Base-by-base conservation (phyloP, 768 basidiomycete genomes). In the Antrodiella citrinella region DNA sequence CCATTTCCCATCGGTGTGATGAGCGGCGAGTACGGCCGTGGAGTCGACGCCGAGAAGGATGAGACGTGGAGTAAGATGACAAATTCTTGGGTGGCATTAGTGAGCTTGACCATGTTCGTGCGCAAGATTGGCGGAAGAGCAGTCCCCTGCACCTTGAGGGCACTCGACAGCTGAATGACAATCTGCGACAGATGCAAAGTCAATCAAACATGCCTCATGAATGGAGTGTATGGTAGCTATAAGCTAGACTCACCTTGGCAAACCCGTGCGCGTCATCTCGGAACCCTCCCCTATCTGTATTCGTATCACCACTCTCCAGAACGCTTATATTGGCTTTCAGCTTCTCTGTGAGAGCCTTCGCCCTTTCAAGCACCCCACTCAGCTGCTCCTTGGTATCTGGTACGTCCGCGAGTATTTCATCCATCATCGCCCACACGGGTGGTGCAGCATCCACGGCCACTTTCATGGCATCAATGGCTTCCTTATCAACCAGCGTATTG, bases 21-120 rank as follows among this genome's bases (percentile, higher is more conserved):
- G 65, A 80, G 71, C 7, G 87, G 84, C 39, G 85, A 83, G 61
- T 77, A 79, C 11, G 84, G 72, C 35, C 80, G 72, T 38, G 69
- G 68, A 7, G 76, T 75, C 13, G 77, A 63, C 3, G 76, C 67
- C 40, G 89, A 79, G 56, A 88, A 81, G 0, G 86, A 89, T 4
- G 91, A 91, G 44, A 91, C 84, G 59, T 91, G 88, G 15, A 94
- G 70, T 44, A 95, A 72, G 56, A 91, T 88, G 45, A 88, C 83
- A 58, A 92, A 86, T 63, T 90, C 90, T 65, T 94, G 84, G 10
- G 91, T 91, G 11, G 84, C 78, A 58, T 88, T 86, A 19, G 85
- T 88, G 50, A 96, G 74, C 54, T 78, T 77, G 38, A 84, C 78
- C 71, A 91, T 82, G 59, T 82, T 81, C 48, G 71, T 76, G 52